Percentiles rank a stretch among this genome's conserved stretches.
phyloP scores from a whole-genome alignment of 805 yeast species.

The Lachancea nothofagi region DNA sequence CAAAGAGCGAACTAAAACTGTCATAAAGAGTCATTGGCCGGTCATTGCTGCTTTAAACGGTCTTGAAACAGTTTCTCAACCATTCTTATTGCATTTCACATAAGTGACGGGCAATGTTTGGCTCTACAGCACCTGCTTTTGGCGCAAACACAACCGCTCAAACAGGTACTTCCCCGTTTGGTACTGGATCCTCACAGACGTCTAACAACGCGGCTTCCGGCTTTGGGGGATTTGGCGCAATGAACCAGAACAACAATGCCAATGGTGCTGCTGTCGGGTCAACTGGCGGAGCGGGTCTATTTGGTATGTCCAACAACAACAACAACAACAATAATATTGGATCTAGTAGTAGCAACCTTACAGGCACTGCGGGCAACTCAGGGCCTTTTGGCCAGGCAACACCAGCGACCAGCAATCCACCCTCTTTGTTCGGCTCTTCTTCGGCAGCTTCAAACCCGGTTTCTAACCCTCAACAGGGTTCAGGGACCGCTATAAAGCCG shows the following conservation, averaged over 20 bases:
- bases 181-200: conserved; percentile 23
- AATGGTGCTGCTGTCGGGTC: conserved; percentile 8
- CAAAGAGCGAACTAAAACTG: too few species aligned
- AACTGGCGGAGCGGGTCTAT: conserved; percentile 21
- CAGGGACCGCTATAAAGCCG: conserved; percentile 70
- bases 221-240: conserved; percentile 31
- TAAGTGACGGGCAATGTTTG: conserved; percentile 15
- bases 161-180: conserved; percentile 34
- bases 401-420: conserved; percentile 17
- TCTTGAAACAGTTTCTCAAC: background rate
- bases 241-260: conserved; percentile 7
- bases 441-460: conserved; percentile 17
- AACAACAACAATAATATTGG: conserved; percentile 13
- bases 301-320: conserved; percentile 27
- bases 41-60: background rate
- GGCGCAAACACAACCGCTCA: conserved; percentile 20
- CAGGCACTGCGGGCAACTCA: conserved; percentile 12
- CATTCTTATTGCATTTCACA: background rate
- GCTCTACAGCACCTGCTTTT: conserved; percentile 26
- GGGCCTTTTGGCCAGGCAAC: conserved; percentile 24
- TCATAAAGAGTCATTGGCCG: background rate
- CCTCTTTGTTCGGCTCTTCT: conserved; percentile 19
- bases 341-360: conserved; percentile 4
- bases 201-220: conserved; percentile 31
- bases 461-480: conserved; percentile 33